Evolutionary conservation across 2,329 filamentous ascomycete genomes (phyloP).

Genomic region (Calycina marina): DNA sequence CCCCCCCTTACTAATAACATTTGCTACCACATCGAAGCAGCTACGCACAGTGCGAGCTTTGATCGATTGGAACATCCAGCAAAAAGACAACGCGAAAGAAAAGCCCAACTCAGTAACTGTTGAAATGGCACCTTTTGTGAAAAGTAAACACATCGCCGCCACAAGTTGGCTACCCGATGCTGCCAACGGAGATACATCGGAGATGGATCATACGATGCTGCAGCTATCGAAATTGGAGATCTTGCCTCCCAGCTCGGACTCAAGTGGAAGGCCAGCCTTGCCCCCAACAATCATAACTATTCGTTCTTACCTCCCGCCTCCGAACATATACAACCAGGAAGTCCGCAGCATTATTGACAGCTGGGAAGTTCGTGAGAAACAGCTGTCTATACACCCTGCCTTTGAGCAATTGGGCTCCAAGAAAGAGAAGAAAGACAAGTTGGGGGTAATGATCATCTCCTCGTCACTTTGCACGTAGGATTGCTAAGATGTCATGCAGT

Average conservation of each 20-base stretch:
- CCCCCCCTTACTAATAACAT: slow-evolving; percentile 46
- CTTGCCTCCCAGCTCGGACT: slow-evolving; percentile 50
- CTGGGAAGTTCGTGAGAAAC: slow-evolving; percentile 61
- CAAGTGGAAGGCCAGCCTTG: slow-evolving; percentile 13
- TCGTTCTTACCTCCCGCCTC: slow-evolving; percentile 45
- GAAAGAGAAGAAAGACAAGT: no score
- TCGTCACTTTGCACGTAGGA: no score
- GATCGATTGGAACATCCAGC: slow-evolving; percentile 57
- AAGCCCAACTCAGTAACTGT: slow-evolving; percentile 27
- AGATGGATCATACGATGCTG: slow-evolving; percentile 34
- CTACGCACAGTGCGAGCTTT: slow-evolving; percentile 60
- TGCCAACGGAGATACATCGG: slow-evolving; percentile 15
- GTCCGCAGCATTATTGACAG: slow-evolving; percentile 62
- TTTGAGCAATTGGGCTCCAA: slow-evolving; percentile 63
- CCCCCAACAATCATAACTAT: slow-evolving; percentile 56
- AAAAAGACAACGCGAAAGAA: slow-evolving; percentile 41
- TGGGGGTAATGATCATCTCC: no score
- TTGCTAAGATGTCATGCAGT: slow-evolving; percentile 19
- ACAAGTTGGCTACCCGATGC: slow-evolving; percentile 33
- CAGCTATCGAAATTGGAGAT: slow-evolving; percentile 64
- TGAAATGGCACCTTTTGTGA: slow-evolving; percentile 36
- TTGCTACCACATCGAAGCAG: slow-evolving; percentile 56
- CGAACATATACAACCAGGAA: slow-evolving; percentile 43
- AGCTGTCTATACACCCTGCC: slow-evolving; percentile 54
- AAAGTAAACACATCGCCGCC: slow-evolving; percentile 39